These are phyloP conservation scores for Lachnellula arida DNA, from an alignment of 2,329 filamentous ascomycete species.

Conservation along the genomic window DNA sequence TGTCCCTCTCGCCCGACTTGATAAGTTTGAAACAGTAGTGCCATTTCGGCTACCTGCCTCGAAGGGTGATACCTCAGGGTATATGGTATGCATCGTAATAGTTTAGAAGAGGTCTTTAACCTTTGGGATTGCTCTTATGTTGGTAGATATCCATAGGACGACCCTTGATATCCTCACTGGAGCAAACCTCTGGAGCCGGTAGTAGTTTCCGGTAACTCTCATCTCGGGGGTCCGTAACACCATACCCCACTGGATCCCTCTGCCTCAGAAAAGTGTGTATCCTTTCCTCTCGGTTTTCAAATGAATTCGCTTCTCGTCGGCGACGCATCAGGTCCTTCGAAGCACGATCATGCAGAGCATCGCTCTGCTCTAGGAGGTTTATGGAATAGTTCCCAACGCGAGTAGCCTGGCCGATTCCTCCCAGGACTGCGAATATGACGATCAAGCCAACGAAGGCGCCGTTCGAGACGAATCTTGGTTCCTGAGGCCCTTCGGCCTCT, in stretches of 20 bases:
- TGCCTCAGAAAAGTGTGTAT: slow-evolving; percentile 75
- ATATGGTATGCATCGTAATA: no score
- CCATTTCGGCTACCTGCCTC: no score
- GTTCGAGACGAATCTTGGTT: slow-evolving; percentile 69
- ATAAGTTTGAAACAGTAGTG: no score
- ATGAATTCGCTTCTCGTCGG: slow-evolving; percentile 47
- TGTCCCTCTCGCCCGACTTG: no score
- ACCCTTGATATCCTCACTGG: slow-evolving; percentile 36
- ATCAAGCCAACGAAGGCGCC: slow-evolving; percentile 72
- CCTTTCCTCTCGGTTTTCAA: slow-evolving; percentile 55
- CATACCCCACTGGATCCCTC: slow-evolving; percentile 46
- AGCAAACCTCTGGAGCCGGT: slow-evolving; percentile 41
- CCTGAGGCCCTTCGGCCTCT: slow-evolving; percentile 43
- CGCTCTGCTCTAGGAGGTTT: slow-evolving; percentile 60
- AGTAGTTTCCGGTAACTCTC: slow-evolving; percentile 42
- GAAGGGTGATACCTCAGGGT: no score
- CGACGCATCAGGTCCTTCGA: slow-evolving; percentile 56
- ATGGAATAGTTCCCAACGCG: slow-evolving; percentile 60
- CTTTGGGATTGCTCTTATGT: slow-evolving; percentile 6
- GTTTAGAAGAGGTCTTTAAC: neutral
- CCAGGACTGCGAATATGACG: slow-evolving; percentile 62
- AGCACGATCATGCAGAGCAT: slow-evolving; percentile 60
- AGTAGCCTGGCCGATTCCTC: slow-evolving; percentile 66
- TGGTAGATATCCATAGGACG: slow-evolving; percentile 15
- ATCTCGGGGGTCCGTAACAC: slow-evolving; percentile 31